These are phyloP conservation scores for Fraxinus ornus DNA, from an alignment of 305 asterid species.

Conservation along the genomic window DNA sequence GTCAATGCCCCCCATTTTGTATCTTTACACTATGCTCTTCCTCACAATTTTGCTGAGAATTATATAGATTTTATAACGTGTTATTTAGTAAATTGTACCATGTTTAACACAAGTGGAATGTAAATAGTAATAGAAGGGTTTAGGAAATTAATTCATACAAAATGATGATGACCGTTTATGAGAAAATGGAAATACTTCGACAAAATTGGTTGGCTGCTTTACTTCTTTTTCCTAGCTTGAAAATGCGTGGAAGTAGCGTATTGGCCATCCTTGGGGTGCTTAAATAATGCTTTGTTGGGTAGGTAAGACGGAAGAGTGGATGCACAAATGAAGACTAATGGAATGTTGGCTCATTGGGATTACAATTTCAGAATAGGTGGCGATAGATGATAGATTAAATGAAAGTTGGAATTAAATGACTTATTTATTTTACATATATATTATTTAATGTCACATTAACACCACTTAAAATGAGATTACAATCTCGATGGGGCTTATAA, in stretches of 20 bases:
- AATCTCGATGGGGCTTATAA: too few species aligned
- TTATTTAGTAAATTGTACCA: background rate
- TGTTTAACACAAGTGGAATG: background rate
- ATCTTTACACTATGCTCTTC: background rate
- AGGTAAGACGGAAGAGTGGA: background rate
- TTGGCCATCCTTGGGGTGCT: background rate
- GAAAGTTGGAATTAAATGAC: too few species aligned
- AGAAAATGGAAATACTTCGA: background rate
- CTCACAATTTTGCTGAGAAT: background rate
- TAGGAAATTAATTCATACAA: background rate
- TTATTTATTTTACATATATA: too few species aligned
- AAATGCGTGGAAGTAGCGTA: background rate
- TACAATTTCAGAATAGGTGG: too few species aligned
- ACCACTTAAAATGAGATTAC: too few species aligned
- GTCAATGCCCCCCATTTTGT: background rate
- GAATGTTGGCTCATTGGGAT: too few species aligned
- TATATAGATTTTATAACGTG: background rate
- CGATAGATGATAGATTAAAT: too few species aligned
- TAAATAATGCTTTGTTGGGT: background rate
- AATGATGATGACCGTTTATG: background rate
- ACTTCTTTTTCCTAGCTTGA: background rate
- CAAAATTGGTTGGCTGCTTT: background rate
- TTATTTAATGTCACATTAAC: too few species aligned
- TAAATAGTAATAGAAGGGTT: background rate
- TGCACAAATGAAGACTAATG: background rate